These are phyloP conservation scores for Saururus chinensis DNA, from an alignment of 164 flowering plant species.

Conservation along the genomic window DNA sequence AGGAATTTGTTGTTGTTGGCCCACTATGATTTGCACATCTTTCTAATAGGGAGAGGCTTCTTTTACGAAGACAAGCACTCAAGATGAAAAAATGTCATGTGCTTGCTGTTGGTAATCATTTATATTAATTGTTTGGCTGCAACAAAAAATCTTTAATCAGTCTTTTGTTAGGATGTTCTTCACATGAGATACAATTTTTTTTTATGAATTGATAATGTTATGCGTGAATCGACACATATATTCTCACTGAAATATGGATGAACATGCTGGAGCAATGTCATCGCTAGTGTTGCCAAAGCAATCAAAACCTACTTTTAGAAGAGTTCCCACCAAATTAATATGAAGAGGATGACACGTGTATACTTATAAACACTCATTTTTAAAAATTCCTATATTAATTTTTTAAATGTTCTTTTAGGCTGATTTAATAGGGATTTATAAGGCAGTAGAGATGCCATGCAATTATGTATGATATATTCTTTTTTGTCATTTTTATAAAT, in stretches of 20 bases:
- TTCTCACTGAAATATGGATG: not conserved
- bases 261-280: slow-evolving; percentile 62
- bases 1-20: slow-evolving; percentile 2
- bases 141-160: no score
- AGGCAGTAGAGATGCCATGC: no score
- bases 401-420: no score
- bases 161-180: no score
- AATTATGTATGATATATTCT: no score
- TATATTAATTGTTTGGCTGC: not conserved
- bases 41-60: slow-evolving; percentile 81
- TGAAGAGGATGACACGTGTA: no score
- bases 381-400: no score
- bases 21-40: slow-evolving; percentile 27
- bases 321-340: no score
- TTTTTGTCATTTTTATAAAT: no score
- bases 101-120: slow-evolving; percentile 68
- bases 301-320: slow-evolving; percentile 66
- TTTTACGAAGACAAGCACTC: slow-evolving; percentile 78
- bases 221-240: not conserved
- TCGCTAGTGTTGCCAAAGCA: slow-evolving; percentile 75
- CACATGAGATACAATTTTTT: no score
- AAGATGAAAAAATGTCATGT: slow-evolving; percentile 67
- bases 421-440: no score
- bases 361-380: no score
- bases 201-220: not conserved